Percentiles rank a stretch among this genome's conserved stretches.
phyloP scores from a whole-genome alignment of 2,329 filamentous ascomycete genomes.

The Aspergillus intermedius region DNA sequence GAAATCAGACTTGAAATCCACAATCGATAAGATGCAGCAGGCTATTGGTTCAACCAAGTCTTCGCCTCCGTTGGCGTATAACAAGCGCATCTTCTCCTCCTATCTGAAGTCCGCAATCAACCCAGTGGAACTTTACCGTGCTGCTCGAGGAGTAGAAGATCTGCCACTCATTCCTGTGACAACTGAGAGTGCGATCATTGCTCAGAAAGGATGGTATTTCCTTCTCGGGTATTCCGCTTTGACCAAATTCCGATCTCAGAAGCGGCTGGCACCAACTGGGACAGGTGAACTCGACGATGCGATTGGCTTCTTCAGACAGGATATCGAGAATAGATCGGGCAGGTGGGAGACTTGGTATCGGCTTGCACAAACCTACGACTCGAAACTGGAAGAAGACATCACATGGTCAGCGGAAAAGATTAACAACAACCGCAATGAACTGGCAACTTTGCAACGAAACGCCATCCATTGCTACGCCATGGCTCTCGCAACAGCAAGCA shows the following conservation, averaged over 20 bases:
- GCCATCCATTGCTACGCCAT: slow-evolving; percentile 77
- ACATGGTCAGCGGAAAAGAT: slow-evolving; percentile 88
- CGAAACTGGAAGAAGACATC: slow-evolving; percentile 78
- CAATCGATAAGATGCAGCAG: slow-evolving; percentile 89
- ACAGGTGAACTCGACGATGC: slow-evolving; percentile 80
- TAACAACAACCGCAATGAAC: slow-evolving; percentile 70
- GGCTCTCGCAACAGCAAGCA: slow-evolving; percentile 57
- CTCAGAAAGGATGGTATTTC: slow-evolving; percentile 85
- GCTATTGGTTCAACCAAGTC: slow-evolving; percentile 71
- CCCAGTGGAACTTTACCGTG: slow-evolving; percentile 69
- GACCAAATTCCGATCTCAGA: slow-evolving; percentile 75
- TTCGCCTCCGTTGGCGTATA: slow-evolving; percentile 75
- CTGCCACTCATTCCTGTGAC: slow-evolving; percentile 66
- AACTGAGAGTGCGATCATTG: slow-evolving; percentile 61
- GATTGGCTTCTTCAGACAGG: slow-evolving; percentile 70
- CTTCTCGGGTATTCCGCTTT: slow-evolving; percentile 81
- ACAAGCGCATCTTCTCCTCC: slow-evolving; percentile 72
- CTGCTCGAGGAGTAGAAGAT: slow-evolving; percentile 69
- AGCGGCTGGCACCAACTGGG: slow-evolving; percentile 68
- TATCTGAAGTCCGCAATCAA: slow-evolving; percentile 80
- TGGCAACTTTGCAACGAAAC: slow-evolving; percentile 68
- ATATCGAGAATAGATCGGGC: slow-evolving; percentile 73
- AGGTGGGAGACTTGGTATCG: slow-evolving; percentile 90
- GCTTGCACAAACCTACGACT: slow-evolving; percentile 78
- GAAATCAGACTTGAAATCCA: slow-evolving; percentile 82